Percentiles rank a stretch among this genome's conserved stretches.
Conservation (phyloP, 208 protist genomes). For the Blechomonas ayalai region DNA sequence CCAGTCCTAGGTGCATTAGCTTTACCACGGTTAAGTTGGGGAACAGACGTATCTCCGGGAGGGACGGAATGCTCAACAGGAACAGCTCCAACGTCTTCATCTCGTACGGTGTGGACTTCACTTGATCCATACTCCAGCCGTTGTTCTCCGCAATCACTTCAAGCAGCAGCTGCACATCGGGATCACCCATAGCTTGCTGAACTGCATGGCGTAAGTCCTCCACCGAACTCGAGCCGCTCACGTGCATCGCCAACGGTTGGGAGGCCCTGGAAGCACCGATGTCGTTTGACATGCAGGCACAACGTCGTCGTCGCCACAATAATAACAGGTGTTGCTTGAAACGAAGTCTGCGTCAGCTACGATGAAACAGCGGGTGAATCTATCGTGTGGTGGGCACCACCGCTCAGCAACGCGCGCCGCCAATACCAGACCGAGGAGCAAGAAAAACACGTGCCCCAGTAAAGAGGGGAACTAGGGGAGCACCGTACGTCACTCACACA, state of each 20-base stretch:
- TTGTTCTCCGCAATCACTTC: slow-evolving; percentile 73
- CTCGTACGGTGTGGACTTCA: slow-evolving; percentile 38
- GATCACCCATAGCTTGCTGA: slow-evolving; percentile 23
- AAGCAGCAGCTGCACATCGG: slow-evolving; percentile 50
- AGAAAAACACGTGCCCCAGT: no score
- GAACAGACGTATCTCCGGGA: slow-evolving; percentile 65
- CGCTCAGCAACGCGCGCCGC: no score
- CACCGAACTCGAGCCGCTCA: slow-evolving; percentile 18
- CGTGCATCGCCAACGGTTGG: slow-evolving; percentile 1
- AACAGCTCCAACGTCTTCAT: slow-evolving; percentile 80
- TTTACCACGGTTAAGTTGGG: slow-evolving; percentile 68
- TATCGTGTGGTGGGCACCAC: no score
- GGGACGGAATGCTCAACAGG: slow-evolving; percentile 48
- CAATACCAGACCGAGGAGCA: no score
- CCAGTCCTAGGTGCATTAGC: slow-evolving; percentile 66
- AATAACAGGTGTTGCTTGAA: no score
- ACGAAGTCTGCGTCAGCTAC: no score
- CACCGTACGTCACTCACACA: no score
- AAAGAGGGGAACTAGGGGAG: no score
- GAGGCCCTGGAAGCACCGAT: no score
- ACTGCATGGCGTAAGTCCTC: slow-evolving; percentile 42
- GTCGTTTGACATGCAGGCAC: no score
- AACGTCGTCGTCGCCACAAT: no score
- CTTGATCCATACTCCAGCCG: slow-evolving; percentile 67
- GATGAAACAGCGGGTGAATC: no score